phyloP scores from a whole-genome alignment of 164 flowering plant species.

The Brasenia schreberi region DNA sequence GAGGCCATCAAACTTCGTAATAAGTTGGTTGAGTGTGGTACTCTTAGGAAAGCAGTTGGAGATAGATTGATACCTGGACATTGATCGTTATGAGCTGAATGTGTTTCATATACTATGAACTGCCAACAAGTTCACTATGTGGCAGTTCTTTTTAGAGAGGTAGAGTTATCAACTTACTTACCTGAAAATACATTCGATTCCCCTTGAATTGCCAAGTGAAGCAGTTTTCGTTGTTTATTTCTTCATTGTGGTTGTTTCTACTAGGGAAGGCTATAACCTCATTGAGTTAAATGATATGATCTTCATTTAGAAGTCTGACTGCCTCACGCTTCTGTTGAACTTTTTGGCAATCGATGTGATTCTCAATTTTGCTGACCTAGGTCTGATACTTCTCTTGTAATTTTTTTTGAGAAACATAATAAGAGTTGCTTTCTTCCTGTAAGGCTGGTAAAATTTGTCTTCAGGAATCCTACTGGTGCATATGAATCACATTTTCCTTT shows the following conservation, averaged over 20 bases:
- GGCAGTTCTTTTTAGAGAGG: background rate
- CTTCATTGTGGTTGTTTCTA: background rate
- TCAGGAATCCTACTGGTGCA: no score
- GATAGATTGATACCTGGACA: background rate
- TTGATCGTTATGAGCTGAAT: background rate
- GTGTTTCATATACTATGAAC: background rate
- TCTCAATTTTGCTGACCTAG: background rate
- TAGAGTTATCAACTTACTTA: background rate
- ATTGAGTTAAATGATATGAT: background rate
- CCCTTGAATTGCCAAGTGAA: background rate
- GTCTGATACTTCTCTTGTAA: background rate
- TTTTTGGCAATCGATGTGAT: background rate
- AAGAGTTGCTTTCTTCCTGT: no score
- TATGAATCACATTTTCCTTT: no score
- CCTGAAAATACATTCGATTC: background rate
- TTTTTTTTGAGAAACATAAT: no score
- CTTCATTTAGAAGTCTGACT: background rate
- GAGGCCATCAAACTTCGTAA: slow-evolving; percentile 44
- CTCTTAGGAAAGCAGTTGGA: slow-evolving; percentile 19
- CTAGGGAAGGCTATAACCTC: background rate
- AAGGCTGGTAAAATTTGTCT: no score
- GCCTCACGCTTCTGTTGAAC: background rate
- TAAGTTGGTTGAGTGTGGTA: slow-evolving; percentile 35
- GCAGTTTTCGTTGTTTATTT: background rate
- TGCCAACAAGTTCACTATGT: background rate